Conservation (phyloP, 352 stramenopile species). For the Stephanocyclus meneghinianus region DNA sequence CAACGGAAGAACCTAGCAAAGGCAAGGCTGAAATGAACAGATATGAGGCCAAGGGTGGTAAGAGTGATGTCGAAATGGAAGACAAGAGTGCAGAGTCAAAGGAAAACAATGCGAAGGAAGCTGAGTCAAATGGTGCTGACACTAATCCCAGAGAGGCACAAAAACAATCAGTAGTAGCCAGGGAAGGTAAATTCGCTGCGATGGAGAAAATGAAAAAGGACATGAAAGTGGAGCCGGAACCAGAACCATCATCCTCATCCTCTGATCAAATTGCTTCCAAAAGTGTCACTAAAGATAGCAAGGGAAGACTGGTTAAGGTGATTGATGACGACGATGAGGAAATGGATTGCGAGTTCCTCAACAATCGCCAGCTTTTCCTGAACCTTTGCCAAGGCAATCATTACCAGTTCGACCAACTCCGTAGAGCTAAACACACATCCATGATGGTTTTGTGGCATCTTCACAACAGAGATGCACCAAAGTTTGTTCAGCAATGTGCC, state of each 20-base stretch:
- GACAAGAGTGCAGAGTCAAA: constrained; percentile 7
- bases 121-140: constrained; percentile 8
- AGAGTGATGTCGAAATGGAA: constrained; percentile 11
- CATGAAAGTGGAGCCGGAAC: constrained; percentile 18
- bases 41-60: constrained; percentile 4
- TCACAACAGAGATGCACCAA: constrained; percentile 95
- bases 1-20: background rate
- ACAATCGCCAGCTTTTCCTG: constrained; percentile 96
- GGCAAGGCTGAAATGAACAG: background rate
- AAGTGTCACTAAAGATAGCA: constrained; percentile 73
- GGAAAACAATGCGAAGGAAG: background rate
- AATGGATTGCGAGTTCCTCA: constrained; percentile 96
- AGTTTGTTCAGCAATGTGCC: constrained; percentile 95
- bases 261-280: constrained; percentile 43
- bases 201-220: constrained; percentile 49
- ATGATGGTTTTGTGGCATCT: constrained; percentile 99
- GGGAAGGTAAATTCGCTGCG: constrained; percentile 58
- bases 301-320: constrained; percentile 77
- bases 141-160: background rate
- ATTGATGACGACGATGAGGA: constrained; percentile 87
- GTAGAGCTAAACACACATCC: constrained; percentile 97
- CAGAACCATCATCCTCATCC: constrained; percentile 33
- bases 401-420: constrained; percentile 98
- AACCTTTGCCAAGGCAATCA: constrained; percentile 96
- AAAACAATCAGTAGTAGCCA: constrained; percentile 42